Percentiles rank a stretch among this genome's conserved stretches.
phyloP scores from a whole-genome alignment of 2,329 filamentous ascomycete species.

The Calonectria honghensis region DNA sequence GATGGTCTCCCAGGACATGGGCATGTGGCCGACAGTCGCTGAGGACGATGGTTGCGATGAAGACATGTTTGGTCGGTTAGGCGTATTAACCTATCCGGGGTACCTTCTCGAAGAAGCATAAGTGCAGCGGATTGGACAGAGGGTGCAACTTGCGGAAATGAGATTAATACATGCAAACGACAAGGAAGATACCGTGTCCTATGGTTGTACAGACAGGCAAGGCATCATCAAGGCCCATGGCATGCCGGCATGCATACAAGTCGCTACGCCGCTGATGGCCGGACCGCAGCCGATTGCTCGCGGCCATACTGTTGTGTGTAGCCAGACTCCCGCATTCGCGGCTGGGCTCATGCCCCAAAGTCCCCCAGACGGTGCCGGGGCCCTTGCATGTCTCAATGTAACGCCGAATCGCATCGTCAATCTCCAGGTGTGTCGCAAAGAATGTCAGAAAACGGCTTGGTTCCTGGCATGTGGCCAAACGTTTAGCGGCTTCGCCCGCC shows the following conservation, averaged over 20 bases:
- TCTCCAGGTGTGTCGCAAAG: conserved; percentile 47
- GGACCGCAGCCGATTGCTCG: conserved; percentile 20
- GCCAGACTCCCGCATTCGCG: not conserved
- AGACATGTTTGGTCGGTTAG: conserved; percentile 13
- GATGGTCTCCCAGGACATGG: conserved; percentile 30
- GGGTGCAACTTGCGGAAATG: conserved; percentile 28
- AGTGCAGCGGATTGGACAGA: conserved; percentile 28
- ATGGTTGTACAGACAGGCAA: conserved; percentile 23
- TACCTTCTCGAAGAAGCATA: conserved; percentile 18
- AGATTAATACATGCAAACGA: conserved; percentile 25
- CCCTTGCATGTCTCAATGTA: conserved; percentile 45
- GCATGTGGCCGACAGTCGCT: conserved; percentile 16
- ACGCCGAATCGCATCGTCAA: conserved; percentile 53
- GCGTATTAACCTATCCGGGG: conserved; percentile 12
- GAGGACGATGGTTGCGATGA: not conserved
- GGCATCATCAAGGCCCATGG: conserved; percentile 25
- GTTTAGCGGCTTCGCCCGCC: conserved; percentile 22
- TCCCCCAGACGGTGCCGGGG: conserved; percentile 34
- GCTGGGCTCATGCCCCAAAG: conserved; percentile 12
- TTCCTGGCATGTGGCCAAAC: conserved; percentile 18
- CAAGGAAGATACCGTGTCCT: conserved; percentile 8
- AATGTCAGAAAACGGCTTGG: conserved; percentile 36
- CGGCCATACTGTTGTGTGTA: not conserved
- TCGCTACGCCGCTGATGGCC: conserved; percentile 3
- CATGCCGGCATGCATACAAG: conserved; percentile 20